These are phyloP conservation scores for Solanum chaucha DNA, from an alignment of 257 asterid genomes.

Conservation along the genomic window DNA sequence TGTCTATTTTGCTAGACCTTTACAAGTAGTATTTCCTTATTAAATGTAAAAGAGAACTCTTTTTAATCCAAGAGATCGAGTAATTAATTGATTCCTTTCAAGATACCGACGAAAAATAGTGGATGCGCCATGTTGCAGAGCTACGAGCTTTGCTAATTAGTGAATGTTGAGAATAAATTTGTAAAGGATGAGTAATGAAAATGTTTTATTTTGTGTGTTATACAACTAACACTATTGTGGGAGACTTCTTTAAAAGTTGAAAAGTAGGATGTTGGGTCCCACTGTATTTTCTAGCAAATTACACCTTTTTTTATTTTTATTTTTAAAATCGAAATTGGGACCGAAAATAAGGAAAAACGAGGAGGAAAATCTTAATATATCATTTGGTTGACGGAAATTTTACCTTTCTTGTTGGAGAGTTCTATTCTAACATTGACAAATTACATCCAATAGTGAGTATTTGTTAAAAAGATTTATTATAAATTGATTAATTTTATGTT, in stretches of 20 bases:
- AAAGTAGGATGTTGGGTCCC: neutral
- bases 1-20: neutral
- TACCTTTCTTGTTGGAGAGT: neutral
- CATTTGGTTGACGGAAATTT: too few species aligned
- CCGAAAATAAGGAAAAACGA: fast-evolving
- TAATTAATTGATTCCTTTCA: neutral
- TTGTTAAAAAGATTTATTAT: too few species aligned
- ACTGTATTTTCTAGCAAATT: neutral
- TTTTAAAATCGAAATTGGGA: too few species aligned
- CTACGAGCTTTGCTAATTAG: neutral
- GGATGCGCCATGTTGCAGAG: conserved; percentile 29
- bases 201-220: neutral
- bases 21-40: neutral
- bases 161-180: neutral
- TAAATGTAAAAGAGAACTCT: neutral
- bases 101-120: neutral
- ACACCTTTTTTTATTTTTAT: neutral
- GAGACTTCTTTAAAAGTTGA: neutral
- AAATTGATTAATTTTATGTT: too few species aligned
- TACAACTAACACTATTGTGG: neutral
- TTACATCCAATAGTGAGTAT: too few species aligned
- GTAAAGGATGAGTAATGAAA: neutral
- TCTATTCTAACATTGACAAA: neutral
- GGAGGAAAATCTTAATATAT: too few species aligned
- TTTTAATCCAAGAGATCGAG: neutral